Percentiles rank a stretch among this genome's conserved stretches.
Conservation (phyloP, 176 grass and related monocot genomes). For the Typha latifolia region DNA sequence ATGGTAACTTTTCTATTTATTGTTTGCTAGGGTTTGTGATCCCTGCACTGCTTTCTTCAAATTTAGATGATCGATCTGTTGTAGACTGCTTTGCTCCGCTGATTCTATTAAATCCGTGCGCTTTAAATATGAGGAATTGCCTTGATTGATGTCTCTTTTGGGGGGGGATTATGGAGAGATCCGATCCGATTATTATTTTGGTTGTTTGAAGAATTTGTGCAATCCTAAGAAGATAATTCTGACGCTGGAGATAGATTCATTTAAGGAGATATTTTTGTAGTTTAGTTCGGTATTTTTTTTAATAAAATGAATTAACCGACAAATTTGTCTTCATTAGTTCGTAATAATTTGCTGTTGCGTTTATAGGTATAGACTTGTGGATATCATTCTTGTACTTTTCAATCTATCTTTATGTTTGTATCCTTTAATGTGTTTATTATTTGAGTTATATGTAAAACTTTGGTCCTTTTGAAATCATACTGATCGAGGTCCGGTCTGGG, state of each 20-base stretch:
- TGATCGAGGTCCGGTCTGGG: not conserved
- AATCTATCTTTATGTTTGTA: not conserved
- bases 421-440: not conserved
- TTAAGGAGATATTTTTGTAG: not conserved
- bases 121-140: not conserved
- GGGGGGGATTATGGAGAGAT: not conserved
- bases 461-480: not conserved
- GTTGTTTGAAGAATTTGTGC: not conserved
- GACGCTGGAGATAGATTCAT: not conserved
- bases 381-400: too few species aligned
- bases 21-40: not conserved
- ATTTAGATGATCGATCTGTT: not conserved
- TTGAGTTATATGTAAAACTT: not conserved
- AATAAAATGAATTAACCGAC: not conserved
- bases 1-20: not conserved
- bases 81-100: not conserved
- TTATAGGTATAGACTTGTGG: not conserved
- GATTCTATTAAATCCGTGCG: not conserved
- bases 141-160: not conserved
- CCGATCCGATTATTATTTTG: not conserved
- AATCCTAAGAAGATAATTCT: not conserved
- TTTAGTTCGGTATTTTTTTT: too few species aligned
- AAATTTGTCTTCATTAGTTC: not conserved
- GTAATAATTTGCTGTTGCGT: not conserved
- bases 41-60: not conserved